Percentiles rank a stretch among this genome's conserved stretches.
phyloP scores from a whole-genome alignment of 2,329 filamentous ascomycete genomes.

The Alternaria conjuncta region DNA sequence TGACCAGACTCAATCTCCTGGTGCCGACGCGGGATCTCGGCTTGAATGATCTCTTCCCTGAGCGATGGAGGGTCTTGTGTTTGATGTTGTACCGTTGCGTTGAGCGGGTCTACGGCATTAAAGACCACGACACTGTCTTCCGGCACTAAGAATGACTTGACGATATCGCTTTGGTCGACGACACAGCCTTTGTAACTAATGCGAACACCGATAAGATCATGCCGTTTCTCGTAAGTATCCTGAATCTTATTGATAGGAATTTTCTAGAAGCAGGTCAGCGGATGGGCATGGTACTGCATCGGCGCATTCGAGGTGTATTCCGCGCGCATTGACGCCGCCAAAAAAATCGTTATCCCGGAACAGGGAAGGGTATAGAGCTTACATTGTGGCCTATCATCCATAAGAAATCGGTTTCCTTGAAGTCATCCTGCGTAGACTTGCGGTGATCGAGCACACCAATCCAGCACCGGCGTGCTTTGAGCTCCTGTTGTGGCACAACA shows the following conservation, averaged over 20 bases:
- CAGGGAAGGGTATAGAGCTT: constrained; percentile 10
- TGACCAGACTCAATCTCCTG: neutral
- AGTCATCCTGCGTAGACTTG: constrained; percentile 13
- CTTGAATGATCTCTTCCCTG: neutral
- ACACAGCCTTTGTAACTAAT: constrained; percentile 23
- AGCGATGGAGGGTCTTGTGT: neutral
- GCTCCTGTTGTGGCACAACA: constrained; percentile 19
- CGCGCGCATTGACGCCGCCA: neutral
- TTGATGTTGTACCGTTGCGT: neutral
- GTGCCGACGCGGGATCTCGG: neutral
- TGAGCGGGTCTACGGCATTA: neutral
- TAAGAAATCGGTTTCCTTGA: constrained; percentile 37
- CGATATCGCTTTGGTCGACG: neutral
- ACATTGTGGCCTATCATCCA: constrained; percentile 47
- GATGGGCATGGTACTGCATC: neutral
- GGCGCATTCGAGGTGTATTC: neutral
- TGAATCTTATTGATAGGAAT: constrained; percentile 26
- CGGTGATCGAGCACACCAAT: constrained; percentile 43
- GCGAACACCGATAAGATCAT: constrained; percentile 13
- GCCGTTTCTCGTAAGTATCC: constrained; percentile 18
- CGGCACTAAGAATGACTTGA: constrained; percentile 10
- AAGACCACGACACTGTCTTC: constrained; percentile 13
- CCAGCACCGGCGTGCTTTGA: constrained; percentile 38
- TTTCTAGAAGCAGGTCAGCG: constrained; percentile 20
- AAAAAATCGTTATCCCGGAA: neutral